A percentile compares a stretch with the other conserved stretches of the same genome.
These are phyloP conservation scores for Salvia miltiorrhiza DNA, from an alignment of 257 asterid genomes.

Conservation along the genomic window DNA sequence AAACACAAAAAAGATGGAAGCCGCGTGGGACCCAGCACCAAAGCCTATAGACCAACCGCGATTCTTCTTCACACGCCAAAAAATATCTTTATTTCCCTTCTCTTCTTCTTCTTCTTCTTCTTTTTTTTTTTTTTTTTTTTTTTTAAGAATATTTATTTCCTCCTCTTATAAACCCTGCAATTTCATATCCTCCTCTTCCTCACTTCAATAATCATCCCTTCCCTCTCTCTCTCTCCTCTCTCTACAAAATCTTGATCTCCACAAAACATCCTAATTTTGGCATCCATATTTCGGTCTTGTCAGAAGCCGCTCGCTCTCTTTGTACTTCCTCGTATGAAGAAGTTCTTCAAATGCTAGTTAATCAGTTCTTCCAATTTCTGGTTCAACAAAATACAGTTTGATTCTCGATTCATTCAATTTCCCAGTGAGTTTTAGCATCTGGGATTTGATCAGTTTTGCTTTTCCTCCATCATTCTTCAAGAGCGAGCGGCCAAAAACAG, in stretches of 20 bases:
- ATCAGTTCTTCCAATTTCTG: background rate
- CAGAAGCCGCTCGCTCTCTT: slow-evolving; percentile 71
- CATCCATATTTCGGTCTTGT: background rate
- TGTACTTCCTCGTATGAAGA: background rate
- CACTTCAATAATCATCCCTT: background rate
- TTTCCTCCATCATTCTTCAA: background rate
- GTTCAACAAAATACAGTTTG: background rate
- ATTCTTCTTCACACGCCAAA: slow-evolving; percentile 30
- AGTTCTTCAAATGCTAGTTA: background rate
- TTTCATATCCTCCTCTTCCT: background rate
- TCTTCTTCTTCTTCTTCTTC: too few relatives aligned
- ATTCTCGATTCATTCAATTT: background rate
- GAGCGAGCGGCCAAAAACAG: slow-evolving; percentile 57
- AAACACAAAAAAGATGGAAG: slow-evolving; percentile 4
- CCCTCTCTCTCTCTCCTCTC: slow-evolving; percentile 12
- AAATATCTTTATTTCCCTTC: slow-evolving; percentile 30
- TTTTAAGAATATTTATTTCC: too few relatives aligned
- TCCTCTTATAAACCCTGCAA: slow-evolving; percentile 38
- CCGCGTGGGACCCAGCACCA: slow-evolving; percentile 68
- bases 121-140: background rate
- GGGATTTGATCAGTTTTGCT: slow-evolving; percentile 15
- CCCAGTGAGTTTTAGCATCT: slow-evolving; percentile 29
- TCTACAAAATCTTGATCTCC: background rate
- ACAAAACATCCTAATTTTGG: background rate
- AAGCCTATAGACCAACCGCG: too few relatives aligned